Conservation (phyloP, 257 asterid genomes). For the Oldenlandia corymbosa region DNA sequence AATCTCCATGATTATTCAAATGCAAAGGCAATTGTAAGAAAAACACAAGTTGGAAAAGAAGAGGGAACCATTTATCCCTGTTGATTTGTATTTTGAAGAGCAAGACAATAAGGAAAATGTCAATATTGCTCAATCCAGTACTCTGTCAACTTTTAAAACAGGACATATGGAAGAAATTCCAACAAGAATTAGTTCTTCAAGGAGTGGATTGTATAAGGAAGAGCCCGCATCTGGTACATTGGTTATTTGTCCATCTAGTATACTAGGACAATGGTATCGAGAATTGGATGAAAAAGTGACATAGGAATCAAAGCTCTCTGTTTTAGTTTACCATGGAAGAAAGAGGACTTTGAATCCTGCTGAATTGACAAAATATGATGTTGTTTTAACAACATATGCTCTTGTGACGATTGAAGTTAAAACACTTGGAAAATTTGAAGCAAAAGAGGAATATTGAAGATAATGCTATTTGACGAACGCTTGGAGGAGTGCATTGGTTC, state of each 20-base stretch:
- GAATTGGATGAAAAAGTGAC: slow-evolving; percentile 86
- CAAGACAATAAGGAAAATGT: slow-evolving; percentile 68
- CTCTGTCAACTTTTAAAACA: no score
- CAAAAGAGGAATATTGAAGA: slow-evolving; percentile 43
- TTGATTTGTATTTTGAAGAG: slow-evolving; percentile 78
- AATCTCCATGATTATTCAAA: slow-evolving; percentile 68
- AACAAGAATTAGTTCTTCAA: no score
- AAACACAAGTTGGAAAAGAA: slow-evolving; percentile 32
- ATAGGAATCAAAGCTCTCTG: slow-evolving; percentile 39
- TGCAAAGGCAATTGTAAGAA: slow-evolving; percentile 48
- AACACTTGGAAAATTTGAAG: slow-evolving; percentile 56
- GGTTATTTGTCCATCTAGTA: slow-evolving; percentile 74
- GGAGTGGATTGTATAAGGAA: no score
- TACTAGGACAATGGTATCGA: slow-evolving; percentile 86
- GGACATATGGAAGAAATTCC: no score
- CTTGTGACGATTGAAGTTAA: slow-evolving; percentile 82
- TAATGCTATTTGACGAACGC: no score
- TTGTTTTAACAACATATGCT: slow-evolving; percentile 83
- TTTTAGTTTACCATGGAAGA: slow-evolving; percentile 79
- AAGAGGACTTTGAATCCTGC: slow-evolving; percentile 63
- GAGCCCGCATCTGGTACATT: no score
- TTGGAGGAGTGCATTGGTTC: slow-evolving; percentile 77
- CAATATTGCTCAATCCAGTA: no score
- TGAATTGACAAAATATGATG: slow-evolving; percentile 68
- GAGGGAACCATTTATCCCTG: slow-evolving; percentile 40